Percentiles rank a stretch among this genome's conserved stretches.
Evolutionary conservation across 352 stramenopile species (phyloP).

Genomic region (Phytopythium chamaehyphon): DNA sequence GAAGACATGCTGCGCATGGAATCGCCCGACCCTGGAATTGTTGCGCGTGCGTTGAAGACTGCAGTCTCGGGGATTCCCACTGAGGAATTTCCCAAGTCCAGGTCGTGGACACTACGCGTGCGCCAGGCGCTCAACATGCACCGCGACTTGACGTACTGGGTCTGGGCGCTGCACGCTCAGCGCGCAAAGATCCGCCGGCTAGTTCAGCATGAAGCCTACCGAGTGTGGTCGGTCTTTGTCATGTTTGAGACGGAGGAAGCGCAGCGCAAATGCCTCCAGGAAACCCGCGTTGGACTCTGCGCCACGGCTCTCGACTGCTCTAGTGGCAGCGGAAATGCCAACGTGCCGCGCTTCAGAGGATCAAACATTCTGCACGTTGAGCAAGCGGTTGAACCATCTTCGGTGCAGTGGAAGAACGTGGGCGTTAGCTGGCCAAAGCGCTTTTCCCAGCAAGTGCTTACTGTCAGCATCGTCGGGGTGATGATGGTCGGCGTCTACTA

Average conservation of each 20-base stretch:
- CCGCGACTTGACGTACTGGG: slow-evolving; percentile 63
- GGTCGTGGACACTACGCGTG: slow-evolving; percentile 20
- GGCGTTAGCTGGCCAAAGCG: slow-evolving; percentile 32
- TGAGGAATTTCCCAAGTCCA: slow-evolving; percentile 8
- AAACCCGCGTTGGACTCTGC: slow-evolving; percentile 46
- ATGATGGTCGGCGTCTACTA: slow-evolving; percentile 59
- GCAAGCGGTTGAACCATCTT: slow-evolving; percentile 58
- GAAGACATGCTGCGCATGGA: slow-evolving; percentile 71
- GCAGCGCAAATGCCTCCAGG: slow-evolving; percentile 44
- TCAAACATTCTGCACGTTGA: slow-evolving; percentile 68
- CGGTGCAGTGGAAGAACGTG: slow-evolving; percentile 68
- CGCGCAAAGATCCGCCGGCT: slow-evolving; percentile 34
- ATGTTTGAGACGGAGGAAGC: slow-evolving; percentile 75
- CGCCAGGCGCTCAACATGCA: slow-evolving; percentile 37
- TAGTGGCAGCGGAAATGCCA: slow-evolving; percentile 19
- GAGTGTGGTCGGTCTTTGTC: slow-evolving; percentile 70
- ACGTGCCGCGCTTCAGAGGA: slow-evolving; percentile 50
- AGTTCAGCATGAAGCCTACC: slow-evolving; percentile 36
- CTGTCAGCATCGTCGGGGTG: slow-evolving; percentile 32
- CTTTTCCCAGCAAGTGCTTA: slow-evolving; percentile 43
- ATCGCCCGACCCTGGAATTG: slow-evolving; percentile 27
- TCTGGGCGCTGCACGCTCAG: slow-evolving; percentile 38
- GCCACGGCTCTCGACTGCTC: slow-evolving; percentile 36
- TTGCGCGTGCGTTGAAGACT: slow-evolving; percentile 28
- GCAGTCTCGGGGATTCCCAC: slow-evolving; percentile 25